Conservation (phyloP, 2,329 filamentous ascomycete genomes). For the Fusarium agapanthi region DNA sequence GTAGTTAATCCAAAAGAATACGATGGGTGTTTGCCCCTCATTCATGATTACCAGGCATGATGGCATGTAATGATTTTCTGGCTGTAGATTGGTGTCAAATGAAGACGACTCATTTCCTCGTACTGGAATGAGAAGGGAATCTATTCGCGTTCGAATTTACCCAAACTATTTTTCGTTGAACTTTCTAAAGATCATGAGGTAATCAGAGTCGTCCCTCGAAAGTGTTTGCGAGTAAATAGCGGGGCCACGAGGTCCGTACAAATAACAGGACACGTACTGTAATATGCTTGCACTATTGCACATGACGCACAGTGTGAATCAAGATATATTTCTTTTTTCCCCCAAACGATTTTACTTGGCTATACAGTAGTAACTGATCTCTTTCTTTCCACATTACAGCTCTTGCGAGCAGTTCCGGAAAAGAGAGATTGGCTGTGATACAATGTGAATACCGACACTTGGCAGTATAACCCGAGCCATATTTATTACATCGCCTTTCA, state of each 20-base stretch:
- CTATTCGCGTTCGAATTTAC: neutral
- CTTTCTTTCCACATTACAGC: neutral
- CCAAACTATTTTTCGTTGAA: neutral
- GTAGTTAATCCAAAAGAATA: constrained; percentile 40
- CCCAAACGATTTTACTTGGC: neutral
- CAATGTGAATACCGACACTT: neutral
- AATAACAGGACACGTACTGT: neutral
- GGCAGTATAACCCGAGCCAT: neutral
- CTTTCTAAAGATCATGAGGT: neutral
- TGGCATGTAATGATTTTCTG: neutral
- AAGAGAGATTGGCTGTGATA: neutral
- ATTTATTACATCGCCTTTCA: neutral
- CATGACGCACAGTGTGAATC: neutral
- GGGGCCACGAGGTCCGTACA: neutral
- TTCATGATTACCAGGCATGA: constrained; percentile 12
- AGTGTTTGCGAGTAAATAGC: neutral
- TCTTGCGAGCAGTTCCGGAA: neutral
- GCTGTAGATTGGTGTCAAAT: neutral
- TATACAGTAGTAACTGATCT: neutral
- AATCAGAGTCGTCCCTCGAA: neutral
- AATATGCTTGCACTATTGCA: neutral
- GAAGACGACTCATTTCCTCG: neutral
- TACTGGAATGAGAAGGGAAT: neutral
- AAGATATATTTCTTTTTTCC: neutral
- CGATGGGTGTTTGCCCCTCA: constrained; percentile 32